phyloP scores from a whole-genome alignment of 1,284 basidiomycete genomes.

The Neonothopanus nambi region DNA sequence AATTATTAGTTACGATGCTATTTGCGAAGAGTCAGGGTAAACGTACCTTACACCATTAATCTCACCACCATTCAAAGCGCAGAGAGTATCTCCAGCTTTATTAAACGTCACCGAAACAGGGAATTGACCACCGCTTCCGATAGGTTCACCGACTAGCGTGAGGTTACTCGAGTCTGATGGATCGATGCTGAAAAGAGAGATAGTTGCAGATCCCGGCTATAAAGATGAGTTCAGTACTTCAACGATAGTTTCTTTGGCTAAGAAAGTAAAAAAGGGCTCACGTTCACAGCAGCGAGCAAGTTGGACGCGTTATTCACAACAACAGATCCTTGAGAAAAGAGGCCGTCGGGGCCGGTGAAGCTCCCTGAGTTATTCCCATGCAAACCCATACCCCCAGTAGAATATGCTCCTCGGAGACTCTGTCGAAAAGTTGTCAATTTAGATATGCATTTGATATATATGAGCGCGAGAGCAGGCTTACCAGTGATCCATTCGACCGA shows the following conservation, averaged over 20 bases:
- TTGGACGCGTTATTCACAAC: conserved; percentile 6
- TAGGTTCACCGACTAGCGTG: conserved; percentile 39
- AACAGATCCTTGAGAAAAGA: conserved; percentile 7
- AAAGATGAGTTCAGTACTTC: conserved; percentile 8
- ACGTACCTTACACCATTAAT: conserved; percentile 46
- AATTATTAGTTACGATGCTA: neutral
- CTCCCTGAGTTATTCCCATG: conserved; percentile 3
- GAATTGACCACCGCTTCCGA: conserved; percentile 46
- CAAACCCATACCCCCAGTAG: conserved; percentile 7
- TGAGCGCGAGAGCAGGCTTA: neutral
- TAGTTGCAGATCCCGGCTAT: conserved; percentile 47
- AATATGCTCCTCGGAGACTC: conserved; percentile 23
- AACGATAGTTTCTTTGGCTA: neutral
- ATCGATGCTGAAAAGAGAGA: conserved; percentile 46
- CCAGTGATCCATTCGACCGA: conserved; percentile 12
- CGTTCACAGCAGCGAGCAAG: conserved; percentile 13
- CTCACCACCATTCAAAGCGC: conserved; percentile 46
- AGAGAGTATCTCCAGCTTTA: conserved; percentile 36
- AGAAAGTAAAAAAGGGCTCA: neutral
- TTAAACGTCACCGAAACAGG: conserved; percentile 47
- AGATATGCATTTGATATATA: neutral
- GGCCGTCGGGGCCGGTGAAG: conserved; percentile 1
- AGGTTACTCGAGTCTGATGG: conserved; percentile 39
- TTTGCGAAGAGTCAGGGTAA: neutral
- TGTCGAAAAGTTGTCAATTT: conserved; percentile 13